Conservation (phyloP, 2,329 filamentous ascomycete genomes). For the Trichoderma sp. region DNA sequence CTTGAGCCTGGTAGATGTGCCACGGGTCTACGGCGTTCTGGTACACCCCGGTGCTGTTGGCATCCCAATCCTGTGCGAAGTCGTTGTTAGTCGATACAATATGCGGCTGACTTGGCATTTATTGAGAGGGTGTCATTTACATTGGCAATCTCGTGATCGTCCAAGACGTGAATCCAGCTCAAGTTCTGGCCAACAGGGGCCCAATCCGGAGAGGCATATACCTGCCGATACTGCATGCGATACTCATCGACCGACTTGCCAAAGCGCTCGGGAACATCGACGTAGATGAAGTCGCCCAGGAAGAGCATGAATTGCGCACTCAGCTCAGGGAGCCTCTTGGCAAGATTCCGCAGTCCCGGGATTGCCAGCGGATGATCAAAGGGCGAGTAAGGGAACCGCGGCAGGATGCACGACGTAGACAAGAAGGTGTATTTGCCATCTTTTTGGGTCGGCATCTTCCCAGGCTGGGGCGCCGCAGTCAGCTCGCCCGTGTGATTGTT, state of each 20-base stretch:
- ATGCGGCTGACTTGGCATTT: no score
- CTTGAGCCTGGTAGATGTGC: constrained; percentile 78
- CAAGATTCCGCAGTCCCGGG: constrained; percentile 76
- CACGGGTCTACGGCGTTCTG: constrained; percentile 80
- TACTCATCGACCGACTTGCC: constrained; percentile 75
- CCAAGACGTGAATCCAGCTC: constrained; percentile 97
- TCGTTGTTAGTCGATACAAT: neutral
- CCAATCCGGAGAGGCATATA: constrained; percentile 97
- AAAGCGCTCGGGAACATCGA: constrained; percentile 82
- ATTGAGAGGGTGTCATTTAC: constrained; percentile 56
- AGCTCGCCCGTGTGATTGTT: constrained; percentile 87
- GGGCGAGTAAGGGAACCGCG: constrained; percentile 85
- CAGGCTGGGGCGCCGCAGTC: constrained; percentile 71
- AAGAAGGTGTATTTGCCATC: constrained; percentile 83
- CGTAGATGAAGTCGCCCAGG: constrained; percentile 85
- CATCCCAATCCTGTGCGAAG: constrained; percentile 78
- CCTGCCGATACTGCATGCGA: constrained; percentile 86
- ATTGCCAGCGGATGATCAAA: constrained; percentile 81
- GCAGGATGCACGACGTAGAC: constrained; percentile 89
- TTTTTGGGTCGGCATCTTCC: constrained; percentile 60
- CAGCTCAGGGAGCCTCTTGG: constrained; percentile 69
- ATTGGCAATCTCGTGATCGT: constrained; percentile 95
- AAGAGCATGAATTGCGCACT: constrained; percentile 79
- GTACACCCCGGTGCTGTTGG: constrained; percentile 80
- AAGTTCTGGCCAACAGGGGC: constrained; percentile 70